Percentiles rank a stretch among this genome's conserved stretches.
phyloP scores from a whole-genome alignment of 1,139 yeast genomes.

The Debaryomyces subglobosus region DNA sequence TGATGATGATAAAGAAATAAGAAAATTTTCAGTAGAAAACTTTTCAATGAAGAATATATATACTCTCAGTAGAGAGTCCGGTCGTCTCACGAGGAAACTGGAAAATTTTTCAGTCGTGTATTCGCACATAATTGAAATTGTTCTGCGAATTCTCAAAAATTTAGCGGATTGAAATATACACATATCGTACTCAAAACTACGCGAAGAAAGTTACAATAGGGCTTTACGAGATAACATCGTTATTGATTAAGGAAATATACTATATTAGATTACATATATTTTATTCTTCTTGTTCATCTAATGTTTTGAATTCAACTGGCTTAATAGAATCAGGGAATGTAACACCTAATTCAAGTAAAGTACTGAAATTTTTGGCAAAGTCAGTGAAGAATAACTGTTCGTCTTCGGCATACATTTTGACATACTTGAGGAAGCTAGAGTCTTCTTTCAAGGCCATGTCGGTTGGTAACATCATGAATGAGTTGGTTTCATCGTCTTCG shows the following conservation, averaged over 20 bases:
- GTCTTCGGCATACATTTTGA: slow-evolving; percentile 71
- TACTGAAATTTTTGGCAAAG: slow-evolving; percentile 69
- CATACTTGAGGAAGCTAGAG: slow-evolving; percentile 64
- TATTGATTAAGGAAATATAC: neutral
- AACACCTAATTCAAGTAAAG: slow-evolving; percentile 76
- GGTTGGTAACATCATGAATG: slow-evolving; percentile 90
- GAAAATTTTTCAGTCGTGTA: slow-evolving; percentile 16
- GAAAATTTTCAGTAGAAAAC: slow-evolving; percentile 4
- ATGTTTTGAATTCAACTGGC: slow-evolving; percentile 61
- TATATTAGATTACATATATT: neutral
- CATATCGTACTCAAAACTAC: slow-evolving; percentile 3
- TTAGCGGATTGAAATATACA: slow-evolving; percentile 3
- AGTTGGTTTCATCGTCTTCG: slow-evolving; percentile 70
- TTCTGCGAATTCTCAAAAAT: neutral
- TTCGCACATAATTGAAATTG: neutral
- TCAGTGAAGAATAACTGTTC: slow-evolving; percentile 70
- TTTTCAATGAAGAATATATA: slow-evolving; percentile 6
- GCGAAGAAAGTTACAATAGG: neutral
- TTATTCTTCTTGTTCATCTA: slow-evolving; percentile 58
- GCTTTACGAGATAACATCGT: neutral
- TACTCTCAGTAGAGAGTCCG: neutral
- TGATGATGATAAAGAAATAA: slow-evolving; percentile 18
- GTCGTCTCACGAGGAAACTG: neutral
- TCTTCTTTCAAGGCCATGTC: slow-evolving; percentile 77
- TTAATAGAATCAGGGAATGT: slow-evolving; percentile 52